These are phyloP conservation scores for Pugionium dolabratum DNA, from an alignment of 345 rosid species.

Conservation along the genomic window DNA sequence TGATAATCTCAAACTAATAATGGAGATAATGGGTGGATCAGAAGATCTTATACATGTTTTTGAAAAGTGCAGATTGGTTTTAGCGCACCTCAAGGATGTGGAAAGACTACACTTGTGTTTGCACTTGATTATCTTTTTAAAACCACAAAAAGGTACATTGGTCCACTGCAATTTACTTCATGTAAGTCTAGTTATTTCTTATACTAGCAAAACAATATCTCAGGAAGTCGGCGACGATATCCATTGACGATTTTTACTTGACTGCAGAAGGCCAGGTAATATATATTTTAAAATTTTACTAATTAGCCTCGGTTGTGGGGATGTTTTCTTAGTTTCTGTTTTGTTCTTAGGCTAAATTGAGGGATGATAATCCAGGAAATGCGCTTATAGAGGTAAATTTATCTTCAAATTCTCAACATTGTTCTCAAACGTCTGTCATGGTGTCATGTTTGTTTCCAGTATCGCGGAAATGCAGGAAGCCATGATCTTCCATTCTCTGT, in stretches of 20 bases:
- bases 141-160: constrained; percentile 66
- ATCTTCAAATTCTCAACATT: constrained; percentile 10
- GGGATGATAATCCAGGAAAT: constrained; percentile 76
- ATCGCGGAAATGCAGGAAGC: constrained; percentile 95
- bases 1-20: not conserved
- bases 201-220: constrained; percentile 24
- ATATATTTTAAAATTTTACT: constrained; percentile 19
- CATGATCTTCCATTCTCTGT: constrained; percentile 92
- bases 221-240: constrained; percentile 85
- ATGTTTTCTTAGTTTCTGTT: constrained; percentile 8
- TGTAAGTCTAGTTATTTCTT: not conserved
- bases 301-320: constrained; percentile 9
- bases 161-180: not conserved
- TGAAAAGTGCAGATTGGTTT: constrained; percentile 77
- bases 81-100: constrained; percentile 98
- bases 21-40: not conserved
- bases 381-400: constrained; percentile 70
- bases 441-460: constrained; percentile 42
- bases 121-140: constrained; percentile 88
- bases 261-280: constrained; percentile 84
- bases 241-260: constrained; percentile 94
- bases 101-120: constrained; percentile 96
- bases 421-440: not conserved
- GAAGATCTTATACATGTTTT: constrained; percentile 7
- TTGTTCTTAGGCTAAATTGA: constrained; percentile 58